Conservation (phyloP, 2,329 filamentous ascomycete genomes). For the Zymoseptoria pseudotritici region DNA sequence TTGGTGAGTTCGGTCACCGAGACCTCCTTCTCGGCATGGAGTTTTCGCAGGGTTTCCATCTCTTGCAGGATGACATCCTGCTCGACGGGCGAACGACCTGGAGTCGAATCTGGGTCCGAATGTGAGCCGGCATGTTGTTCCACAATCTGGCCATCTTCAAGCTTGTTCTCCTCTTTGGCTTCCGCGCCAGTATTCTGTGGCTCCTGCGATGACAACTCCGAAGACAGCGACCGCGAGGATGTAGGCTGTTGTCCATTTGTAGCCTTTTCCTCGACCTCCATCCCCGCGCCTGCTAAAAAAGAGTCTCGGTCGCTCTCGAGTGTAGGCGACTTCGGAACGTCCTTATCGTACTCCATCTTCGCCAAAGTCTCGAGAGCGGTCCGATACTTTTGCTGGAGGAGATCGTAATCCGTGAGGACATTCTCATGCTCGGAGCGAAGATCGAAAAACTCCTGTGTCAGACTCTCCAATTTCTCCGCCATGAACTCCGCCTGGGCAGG, state of each 20-base stretch:
- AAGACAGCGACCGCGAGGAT: conserved; percentile 85
- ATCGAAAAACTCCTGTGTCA: conserved; percentile 86
- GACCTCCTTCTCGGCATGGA: conserved; percentile 70
- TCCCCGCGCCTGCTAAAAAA: conserved; percentile 74
- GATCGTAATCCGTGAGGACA: conserved; percentile 71
- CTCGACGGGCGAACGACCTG: conserved; percentile 28
- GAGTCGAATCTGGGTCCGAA: background rate
- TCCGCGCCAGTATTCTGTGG: conserved; percentile 50
- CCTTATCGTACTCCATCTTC: conserved; percentile 65
- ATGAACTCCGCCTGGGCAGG: conserved; percentile 79
- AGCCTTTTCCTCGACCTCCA: conserved; percentile 40
- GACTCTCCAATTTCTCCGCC: conserved; percentile 82
- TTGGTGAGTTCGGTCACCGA: conserved; percentile 65
- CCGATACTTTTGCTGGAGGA: conserved; percentile 82
- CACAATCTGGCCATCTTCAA: conserved; percentile 4
- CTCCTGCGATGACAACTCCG: conserved; percentile 83
- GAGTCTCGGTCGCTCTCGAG: conserved; percentile 57
- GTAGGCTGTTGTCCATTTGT: conserved; percentile 55
- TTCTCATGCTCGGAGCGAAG: conserved; percentile 84
- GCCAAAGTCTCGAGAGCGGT: conserved; percentile 74
- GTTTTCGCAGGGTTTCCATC: conserved; percentile 60
- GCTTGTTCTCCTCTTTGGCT: conserved; percentile 4
- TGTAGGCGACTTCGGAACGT: conserved; percentile 58
- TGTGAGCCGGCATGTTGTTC: conserved; percentile 5
- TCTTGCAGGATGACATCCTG: conserved; percentile 61